A percentile compares a stretch with the other conserved stretches of the same genome.
These are phyloP conservation scores for Rosa chinensis DNA, from an alignment of 306 rosid genomes.

Conservation along the genomic window DNA sequence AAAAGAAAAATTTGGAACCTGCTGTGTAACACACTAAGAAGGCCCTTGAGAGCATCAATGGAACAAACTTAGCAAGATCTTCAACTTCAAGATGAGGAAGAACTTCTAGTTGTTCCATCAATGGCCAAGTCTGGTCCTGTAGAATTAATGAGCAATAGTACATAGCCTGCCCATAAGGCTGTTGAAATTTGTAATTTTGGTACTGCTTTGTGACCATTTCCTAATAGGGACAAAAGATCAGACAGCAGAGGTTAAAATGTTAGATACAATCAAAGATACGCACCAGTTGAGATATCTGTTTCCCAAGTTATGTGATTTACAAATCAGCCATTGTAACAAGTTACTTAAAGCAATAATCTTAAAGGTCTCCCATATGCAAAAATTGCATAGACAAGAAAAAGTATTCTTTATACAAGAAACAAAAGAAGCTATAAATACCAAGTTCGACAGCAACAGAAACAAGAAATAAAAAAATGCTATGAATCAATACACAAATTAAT, in stretches of 20 bases:
- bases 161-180: slow-evolving; percentile 94
- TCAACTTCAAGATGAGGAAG: slow-evolving; percentile 77
- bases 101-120: slow-evolving; percentile 70
- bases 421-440: neutral
- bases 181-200: slow-evolving; percentile 80
- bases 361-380: neutral
- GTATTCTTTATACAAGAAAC: neutral
- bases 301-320: neutral
- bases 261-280: neutral
- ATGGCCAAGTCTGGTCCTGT: slow-evolving; percentile 68
- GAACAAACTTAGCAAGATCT: slow-evolving; percentile 79
- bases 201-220: slow-evolving; percentile 78
- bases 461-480: no score
- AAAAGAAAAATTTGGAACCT: slow-evolving; percentile 43
- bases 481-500: neutral
- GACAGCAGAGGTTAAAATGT: neutral
- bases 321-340: neutral
- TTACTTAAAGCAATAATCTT: neutral
- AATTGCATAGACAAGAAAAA: no score
- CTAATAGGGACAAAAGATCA: slow-evolving; percentile 37
- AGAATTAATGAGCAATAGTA: slow-evolving; percentile 72
- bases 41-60: slow-evolving; percentile 82
- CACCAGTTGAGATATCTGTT: neutral
- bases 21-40: slow-evolving; percentile 78
- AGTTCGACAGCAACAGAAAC: neutral